These are phyloP conservation scores for Yamadazyma epiphylla DNA, from an alignment of 1,139 yeast species.

Conservation along the genomic window DNA sequence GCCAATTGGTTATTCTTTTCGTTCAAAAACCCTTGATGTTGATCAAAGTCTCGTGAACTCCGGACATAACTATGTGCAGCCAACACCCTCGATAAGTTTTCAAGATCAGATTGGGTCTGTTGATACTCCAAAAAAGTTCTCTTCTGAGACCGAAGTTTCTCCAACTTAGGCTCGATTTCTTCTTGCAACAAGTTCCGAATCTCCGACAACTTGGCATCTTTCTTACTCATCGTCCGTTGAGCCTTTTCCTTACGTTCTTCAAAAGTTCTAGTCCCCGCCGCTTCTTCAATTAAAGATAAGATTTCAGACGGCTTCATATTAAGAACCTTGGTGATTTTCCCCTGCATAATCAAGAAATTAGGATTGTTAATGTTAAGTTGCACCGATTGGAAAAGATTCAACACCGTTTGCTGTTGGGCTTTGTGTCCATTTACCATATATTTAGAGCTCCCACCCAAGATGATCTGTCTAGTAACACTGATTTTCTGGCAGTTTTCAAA, in stretches of 20 bases:
- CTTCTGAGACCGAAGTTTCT: constrained; percentile 76
- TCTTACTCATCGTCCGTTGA: constrained; percentile 84
- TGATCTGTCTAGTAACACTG: constrained; percentile 88
- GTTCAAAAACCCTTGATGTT: constrained; percentile 35
- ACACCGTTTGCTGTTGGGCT: constrained; percentile 92
- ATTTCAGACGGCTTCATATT: constrained; percentile 95
- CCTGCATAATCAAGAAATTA: constrained; percentile 97
- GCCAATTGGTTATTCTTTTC: constrained; percentile 34
- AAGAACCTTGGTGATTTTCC: constrained; percentile 92
- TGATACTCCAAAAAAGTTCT: constrained; percentile 82
- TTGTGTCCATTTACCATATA: constrained; percentile 93
- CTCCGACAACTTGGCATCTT: constrained; percentile 79
- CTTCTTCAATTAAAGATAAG: constrained; percentile 89
- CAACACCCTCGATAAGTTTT: constrained; percentile 67
- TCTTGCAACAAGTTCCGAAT: constrained; percentile 70
- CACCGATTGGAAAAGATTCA: constrained; percentile 87
- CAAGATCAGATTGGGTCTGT: constrained; percentile 77
- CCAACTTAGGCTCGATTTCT: constrained; percentile 91
- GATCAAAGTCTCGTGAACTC: constrained; percentile 37
- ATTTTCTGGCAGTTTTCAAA: constrained; percentile 78
- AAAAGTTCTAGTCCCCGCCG: constrained; percentile 95
- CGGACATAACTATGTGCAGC: constrained; percentile 71
- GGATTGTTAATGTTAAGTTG: constrained; percentile 96
- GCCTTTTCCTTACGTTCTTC: constrained; percentile 94
- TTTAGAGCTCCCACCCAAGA: constrained; percentile 88